phyloP scores from a whole-genome alignment of 2,329 filamentous ascomycete genomes.

The Plectosphaerella sp. region DNA sequence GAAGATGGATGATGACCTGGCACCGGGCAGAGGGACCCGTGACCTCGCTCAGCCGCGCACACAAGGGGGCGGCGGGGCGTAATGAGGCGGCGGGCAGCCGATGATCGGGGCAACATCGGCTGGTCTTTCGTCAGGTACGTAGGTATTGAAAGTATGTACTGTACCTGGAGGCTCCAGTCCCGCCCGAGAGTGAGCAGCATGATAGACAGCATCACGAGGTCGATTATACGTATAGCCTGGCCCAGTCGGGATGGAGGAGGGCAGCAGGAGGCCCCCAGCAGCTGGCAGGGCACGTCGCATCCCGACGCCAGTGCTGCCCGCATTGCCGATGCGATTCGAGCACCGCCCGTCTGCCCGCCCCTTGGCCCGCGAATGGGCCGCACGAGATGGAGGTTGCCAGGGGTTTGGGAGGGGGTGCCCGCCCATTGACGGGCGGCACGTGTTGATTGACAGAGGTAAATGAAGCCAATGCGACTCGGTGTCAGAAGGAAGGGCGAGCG shows the following conservation, averaged over 20 bases:
- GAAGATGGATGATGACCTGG: background rate
- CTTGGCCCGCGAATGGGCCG: background rate
- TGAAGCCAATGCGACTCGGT: too few species aligned
- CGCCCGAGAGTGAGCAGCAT: background rate
- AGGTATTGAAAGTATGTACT: too few species aligned
- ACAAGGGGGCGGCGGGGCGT: background rate
- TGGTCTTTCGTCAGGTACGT: background rate
- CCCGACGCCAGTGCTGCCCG: slow-evolving; percentile 12
- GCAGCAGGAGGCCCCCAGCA: background rate
- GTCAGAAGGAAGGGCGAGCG: too few species aligned
- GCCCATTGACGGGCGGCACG: too few species aligned
- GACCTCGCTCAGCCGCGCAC: background rate
- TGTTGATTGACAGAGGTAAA: too few species aligned
- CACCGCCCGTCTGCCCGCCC: slow-evolving; percentile 1
- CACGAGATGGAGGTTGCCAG: background rate
- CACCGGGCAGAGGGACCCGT: background rate
- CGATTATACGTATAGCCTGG: slow-evolving; percentile 11
- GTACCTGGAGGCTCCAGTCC: too few species aligned
- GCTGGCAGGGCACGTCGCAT: slow-evolving; percentile 13
- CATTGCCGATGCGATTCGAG: slow-evolving; percentile 11
- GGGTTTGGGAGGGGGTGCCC: too few species aligned
- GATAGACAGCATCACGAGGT: slow-evolving; percentile 22
- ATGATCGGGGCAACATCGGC: background rate
- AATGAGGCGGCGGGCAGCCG: background rate
- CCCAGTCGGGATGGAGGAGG: slow-evolving; percentile 9